Evolutionary conservation across 768 basidiomycete species (phyloP), one percentile per base, ranked within the genome.

Genomic region (Agrocybe pediades): DNA sequence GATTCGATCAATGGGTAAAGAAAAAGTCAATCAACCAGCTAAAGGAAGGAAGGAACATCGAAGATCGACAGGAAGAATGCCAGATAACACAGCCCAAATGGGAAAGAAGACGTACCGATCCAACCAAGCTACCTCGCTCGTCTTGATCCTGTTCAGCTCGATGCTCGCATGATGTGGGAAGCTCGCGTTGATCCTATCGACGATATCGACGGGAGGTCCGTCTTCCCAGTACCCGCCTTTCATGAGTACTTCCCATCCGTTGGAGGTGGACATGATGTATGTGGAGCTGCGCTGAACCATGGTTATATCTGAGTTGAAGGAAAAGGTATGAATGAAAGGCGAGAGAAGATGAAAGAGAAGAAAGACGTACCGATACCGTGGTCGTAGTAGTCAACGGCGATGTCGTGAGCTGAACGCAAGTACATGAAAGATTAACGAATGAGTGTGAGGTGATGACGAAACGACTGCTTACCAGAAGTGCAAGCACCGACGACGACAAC

Each of bases 401-500:
- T 73, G 58, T 78, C 75, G 55, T 78, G 76, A 0, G 67, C 74
- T 75, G 41, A 15, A 27, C 21, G 9, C 3, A 41, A n/a, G 4
- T n/a, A 17, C 29, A 6, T n/a, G 3, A 30, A 30, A 27, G 16
- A 40, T 24, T 33, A 41, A 20, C 23, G 29, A 19, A 9, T 8
- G 20, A 26, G 25, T 16, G 8, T 2, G 13, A n/a, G 15, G 15
- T 2, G 8, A 39, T 5, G 9, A 17, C 3, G 13, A 26, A 29
- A 27, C 20, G 25, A 9, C n/a, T 4, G 21, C 48, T 15, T 61
- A 80, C 79, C 79, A 24, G 83, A 84, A 46, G 80, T 86, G 40
- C 83, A 82, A n/a, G 86, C 79, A 13, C 88, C 87, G 2, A 90
- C 72, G n/a, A 89, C 73, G 1, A 88, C 72, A 5, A 80, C 85